Conservation (phyloP, 305 asterid genomes). For the Fraxinus latifolia region DNA sequence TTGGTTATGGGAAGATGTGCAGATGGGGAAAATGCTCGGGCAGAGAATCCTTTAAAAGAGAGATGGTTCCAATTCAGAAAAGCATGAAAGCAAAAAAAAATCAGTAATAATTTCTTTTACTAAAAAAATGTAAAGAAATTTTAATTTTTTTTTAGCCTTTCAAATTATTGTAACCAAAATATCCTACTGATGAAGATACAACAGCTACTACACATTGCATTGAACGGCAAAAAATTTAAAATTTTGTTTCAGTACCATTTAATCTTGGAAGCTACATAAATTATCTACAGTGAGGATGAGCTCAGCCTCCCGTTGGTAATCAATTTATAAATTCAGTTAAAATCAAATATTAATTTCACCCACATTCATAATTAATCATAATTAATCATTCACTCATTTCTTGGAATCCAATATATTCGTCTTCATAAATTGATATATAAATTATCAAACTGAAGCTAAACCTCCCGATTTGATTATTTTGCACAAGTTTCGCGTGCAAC, state of each 20-base stretch:
- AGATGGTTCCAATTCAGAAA: conserved; percentile 55
- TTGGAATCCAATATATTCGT: not conserved
- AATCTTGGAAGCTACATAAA: not conserved
- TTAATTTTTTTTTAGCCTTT: not conserved
- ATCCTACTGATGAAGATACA: not conserved
- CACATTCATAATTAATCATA: not conserved
- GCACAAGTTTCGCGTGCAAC: not conserved
- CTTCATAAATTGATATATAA: not conserved
- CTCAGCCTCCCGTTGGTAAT: not conserved
- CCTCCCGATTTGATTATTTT: not conserved
- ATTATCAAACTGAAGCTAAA: not conserved
- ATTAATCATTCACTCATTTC: not conserved
- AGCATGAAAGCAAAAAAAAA: conserved; percentile 21
- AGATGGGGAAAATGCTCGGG: conserved; percentile 9
- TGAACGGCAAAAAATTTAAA: not conserved
- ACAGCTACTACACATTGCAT: not conserved
- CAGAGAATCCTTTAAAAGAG: conserved; percentile 49
- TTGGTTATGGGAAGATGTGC: conserved; percentile 46
- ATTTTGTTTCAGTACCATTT: not conserved
- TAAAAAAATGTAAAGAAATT: not conserved
- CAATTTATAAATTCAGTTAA: not conserved
- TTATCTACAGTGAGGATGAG: not conserved
- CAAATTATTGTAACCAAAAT: not conserved
- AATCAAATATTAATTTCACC: no score
- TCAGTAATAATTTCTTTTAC: not conserved